Evolutionary conservation across 2,329 filamentous ascomycete species (phyloP), one percentile per base, ranked within the genome.

Genomic region (Sporothrix brasiliensis): DNA sequence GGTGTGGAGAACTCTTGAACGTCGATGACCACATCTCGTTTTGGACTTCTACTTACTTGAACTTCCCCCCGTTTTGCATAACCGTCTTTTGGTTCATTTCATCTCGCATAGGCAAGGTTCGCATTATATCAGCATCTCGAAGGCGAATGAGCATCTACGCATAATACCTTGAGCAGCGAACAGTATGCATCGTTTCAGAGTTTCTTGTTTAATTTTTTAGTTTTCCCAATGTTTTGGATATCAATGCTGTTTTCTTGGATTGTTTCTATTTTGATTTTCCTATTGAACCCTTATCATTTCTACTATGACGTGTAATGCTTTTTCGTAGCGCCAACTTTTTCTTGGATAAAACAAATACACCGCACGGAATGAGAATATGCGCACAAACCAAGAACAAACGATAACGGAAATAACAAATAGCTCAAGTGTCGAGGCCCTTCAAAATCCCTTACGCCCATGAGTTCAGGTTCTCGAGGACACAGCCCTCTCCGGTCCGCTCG

Each of bases 381-480:
- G 13, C 44, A 41, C 44, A 68, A 44, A n/a, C 10, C 1, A 53
- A 24, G 21, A 2, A 5, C 63, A 34, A 67, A 50, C 5, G 21
- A 54, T 21, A 44, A 50, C 19, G 21, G 52, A 21, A 60, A 21
- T 5, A 69, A 47, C 16, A 70, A 27, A 24, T 3, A 63, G 19
- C 27, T 39, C 34, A 47, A 39, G 21, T 19, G 13, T 16, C 14
- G 6, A 4, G 34, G 11, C 16, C 9, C 30, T 3, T 30, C 3
- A 34, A 5, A 44, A 16, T 0, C 16, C 21, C 11, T 67, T 39
- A 73, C 3, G 76, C 76, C 82, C 82, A 84, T 13, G 75, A 75
- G 66, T 81, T 80, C 70, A 92, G 80, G 69, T 89, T 88, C 73
- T 81, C 83, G 71, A 94, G 79, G 30, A 89, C 80, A 77, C 91